A percentile compares a stretch with the other conserved stretches of the same genome.
These are phyloP conservation scores for Claviceps capensis DNA, from an alignment of 2,329 filamentous ascomycete genomes.

Conservation along the genomic window DNA sequence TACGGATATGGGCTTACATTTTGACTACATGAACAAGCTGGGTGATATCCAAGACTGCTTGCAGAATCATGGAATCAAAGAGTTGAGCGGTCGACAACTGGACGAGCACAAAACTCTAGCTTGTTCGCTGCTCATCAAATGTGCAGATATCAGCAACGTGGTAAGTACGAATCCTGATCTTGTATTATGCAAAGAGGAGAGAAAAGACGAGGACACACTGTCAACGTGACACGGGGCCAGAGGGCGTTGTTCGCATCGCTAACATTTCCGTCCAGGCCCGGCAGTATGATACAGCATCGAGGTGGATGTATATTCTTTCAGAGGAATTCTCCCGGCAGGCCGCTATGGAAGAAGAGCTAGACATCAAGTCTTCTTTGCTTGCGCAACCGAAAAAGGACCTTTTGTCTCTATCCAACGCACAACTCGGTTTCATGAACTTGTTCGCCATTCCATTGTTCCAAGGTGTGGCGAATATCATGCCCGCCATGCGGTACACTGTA, in stretches of 20 bases:
- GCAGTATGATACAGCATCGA: conserved; percentile 64
- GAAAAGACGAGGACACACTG: neutral
- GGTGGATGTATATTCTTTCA: conserved; percentile 89
- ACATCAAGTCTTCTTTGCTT: conserved; percentile 78
- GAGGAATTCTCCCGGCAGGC: conserved; percentile 92
- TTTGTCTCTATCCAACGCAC: conserved; percentile 69
- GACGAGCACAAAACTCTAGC: conserved; percentile 66
- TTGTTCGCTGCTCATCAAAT: conserved; percentile 93
- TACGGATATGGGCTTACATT: conserved; percentile 95
- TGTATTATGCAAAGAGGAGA: neutral
- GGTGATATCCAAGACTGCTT: conserved; percentile 70
- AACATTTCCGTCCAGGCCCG: conserved; percentile 49
- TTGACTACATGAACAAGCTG: conserved; percentile 88
- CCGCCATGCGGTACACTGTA: conserved; percentile 71
- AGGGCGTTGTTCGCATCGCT: neutral
- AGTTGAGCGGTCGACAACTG: conserved; percentile 63
- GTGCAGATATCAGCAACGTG: conserved; percentile 97
- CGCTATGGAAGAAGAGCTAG: conserved; percentile 76
- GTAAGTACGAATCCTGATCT: conserved; percentile 38
- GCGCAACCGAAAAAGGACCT: conserved; percentile 73
- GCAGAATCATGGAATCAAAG: conserved; percentile 47
- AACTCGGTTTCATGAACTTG: conserved; percentile 92
- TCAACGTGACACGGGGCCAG: no score
- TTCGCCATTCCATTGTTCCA: conserved; percentile 89
- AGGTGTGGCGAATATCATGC: conserved; percentile 73